Base-by-base conservation (phyloP, 2,329 filamentous ascomycete species). In the Bipolaris zeicola region DNA sequence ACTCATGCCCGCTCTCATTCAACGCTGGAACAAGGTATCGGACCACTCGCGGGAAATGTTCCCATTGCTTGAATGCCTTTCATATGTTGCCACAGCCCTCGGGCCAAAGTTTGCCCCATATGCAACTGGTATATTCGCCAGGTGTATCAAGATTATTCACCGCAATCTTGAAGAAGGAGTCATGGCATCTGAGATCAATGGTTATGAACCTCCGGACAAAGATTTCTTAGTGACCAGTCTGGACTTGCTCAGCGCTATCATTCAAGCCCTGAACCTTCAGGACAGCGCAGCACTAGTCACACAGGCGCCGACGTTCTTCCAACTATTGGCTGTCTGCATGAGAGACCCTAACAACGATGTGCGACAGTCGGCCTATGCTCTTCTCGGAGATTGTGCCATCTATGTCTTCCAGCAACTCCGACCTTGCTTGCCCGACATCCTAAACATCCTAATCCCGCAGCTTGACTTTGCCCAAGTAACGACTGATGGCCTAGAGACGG, bases 211-310 rank as follows among this genome's bases (percentile, higher is more conserved):
- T 48, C 94, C 95, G 1, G 93, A 98, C 77, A 97, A 97, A 80
- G 95, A 99, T 77, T 99, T 98, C 79, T 81, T 98, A 59, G 89
- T 99, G 45, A 98, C 95, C 28, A 96, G 92, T 69, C 83, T 99
- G 57, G 95, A 99, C 74, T 86, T 99, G 13, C 80, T 99, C 52
- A 96, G 93, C 72, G 90, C 93, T 24, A 91, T 98, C 65, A 90
- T 99, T 53, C 95, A 99, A 75, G 92, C 93, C 1, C 85, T 99
- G 6, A 87, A 91, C 45, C 81, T 85, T 46, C 79, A 85, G 44
- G 89, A 91, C 78, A 90, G 91, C 52, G 83, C 86, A n/a, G 85
- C 89, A 65, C 83, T 99, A 26, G 88, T 97, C 54, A 84, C 84
- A 61, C 85, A 81, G 63, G 89, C 92, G 1, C 87, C 93, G 60